Evolutionary conservation across 73 alveolate genomes (phyloP), one percentile per base, ranked within the genome.

Genomic region (Effrenium voratum): DNA sequence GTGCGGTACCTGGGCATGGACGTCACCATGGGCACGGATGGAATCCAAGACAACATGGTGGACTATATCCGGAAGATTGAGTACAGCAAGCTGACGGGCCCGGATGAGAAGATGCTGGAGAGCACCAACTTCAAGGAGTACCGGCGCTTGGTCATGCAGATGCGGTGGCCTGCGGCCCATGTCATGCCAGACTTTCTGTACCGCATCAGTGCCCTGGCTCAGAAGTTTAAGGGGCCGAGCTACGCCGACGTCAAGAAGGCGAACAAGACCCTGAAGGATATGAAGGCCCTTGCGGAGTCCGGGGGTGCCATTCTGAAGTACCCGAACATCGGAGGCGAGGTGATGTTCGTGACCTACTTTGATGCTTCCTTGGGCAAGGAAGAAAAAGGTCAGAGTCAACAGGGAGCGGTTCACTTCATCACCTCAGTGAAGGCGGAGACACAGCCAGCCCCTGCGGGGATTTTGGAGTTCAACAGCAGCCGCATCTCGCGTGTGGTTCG

Each of bases 321-420:
- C 5, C 46, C 81, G 0, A n/a, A n/a, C n/a, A 30, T 52, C 1
- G 44, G 15, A 1, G 63, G 81, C 2, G 47, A 85, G 1, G 34
- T 30, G 5, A 0, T 40, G 32, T 40, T 57, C 30, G 86, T 88
- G 30, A 32, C 49, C 43, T 85, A 38, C 93, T 85, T 85, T 40
- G 96, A 90, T 32, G 96, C 96, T 68, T 90, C 96, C 0, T 22
- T 90, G 28, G 96, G 96, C 1, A 66, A 41, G 57, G 38, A 34
- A 1, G 2, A 38, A 16, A 46, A 32, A 0, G 12, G 0, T 2
- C 16, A 36, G 2, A 73, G 87, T 1, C 96, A 90, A 5, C 96
- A 52, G 1, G 96, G 87, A 0, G 96, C 43, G 36, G 59, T 90
- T 13, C 96, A 90, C 6, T 45, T 90, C 22, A 2, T 90, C 22